phyloP scores from a whole-genome alignment of 495 filamentous ascomycete species.

The Penicillium simplicissimum region DNA sequence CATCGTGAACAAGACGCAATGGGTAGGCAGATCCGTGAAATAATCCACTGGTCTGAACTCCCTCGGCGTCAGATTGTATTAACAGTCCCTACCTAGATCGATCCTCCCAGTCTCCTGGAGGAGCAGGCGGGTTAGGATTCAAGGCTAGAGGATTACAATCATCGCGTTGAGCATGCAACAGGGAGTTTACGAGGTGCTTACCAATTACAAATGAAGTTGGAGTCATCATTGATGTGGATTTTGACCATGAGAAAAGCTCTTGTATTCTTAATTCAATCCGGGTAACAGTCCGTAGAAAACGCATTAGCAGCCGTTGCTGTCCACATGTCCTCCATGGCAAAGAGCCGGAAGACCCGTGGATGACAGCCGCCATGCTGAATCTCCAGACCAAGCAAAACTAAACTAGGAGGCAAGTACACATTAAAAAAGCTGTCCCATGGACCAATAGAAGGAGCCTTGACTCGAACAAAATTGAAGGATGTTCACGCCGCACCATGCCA shows the following conservation, averaged over 20 bases:
- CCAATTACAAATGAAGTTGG: neutral
- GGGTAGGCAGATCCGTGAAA: neutral
- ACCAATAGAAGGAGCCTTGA: neutral
- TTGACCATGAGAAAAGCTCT: neutral
- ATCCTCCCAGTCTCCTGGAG: neutral
- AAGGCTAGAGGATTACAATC: neutral
- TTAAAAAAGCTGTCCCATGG: neutral
- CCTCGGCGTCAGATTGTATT: neutral
- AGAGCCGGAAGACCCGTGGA: neutral
- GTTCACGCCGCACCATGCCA: conserved; percentile 1
- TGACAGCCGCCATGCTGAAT: neutral
- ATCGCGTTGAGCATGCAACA: neutral
- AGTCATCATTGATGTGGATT: neutral
- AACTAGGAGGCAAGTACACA: neutral
- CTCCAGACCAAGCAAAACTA: neutral
- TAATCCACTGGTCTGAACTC: neutral
- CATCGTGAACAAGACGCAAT: neutral
- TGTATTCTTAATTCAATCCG: neutral
- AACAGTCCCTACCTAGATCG: neutral
- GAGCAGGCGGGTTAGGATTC: neutral
- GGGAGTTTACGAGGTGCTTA: neutral
- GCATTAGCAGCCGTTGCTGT: neutral
- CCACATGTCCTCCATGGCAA: neutral
- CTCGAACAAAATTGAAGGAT: neutral
- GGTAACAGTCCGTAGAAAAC: neutral